A percentile compares a stretch with the other conserved stretches of the same genome.
Conservation (phyloP, 805 yeast genomes). For the Nakazawaea pomicola region DNA sequence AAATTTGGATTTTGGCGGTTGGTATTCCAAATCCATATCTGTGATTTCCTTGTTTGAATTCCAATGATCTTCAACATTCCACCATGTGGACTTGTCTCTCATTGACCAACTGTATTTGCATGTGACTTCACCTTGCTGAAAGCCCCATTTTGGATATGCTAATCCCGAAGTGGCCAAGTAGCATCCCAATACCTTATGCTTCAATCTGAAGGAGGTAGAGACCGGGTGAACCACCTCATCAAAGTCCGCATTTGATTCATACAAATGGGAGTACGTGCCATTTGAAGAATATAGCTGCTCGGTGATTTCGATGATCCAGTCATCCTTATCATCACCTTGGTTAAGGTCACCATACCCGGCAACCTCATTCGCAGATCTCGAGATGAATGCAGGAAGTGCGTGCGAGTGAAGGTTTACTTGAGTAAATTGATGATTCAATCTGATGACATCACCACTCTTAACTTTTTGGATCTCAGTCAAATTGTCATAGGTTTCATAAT, state of each 20-base stretch:
- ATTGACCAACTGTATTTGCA: constrained; percentile 50
- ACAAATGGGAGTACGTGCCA: constrained; percentile 17
- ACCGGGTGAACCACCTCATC: constrained; percentile 62
- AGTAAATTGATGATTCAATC: constrained; percentile 60
- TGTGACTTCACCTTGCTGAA: constrained; percentile 87
- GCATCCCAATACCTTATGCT: constrained; percentile 65
- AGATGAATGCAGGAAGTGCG: constrained; percentile 56
- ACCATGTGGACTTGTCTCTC: constrained; percentile 65
- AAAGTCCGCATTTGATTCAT: constrained; percentile 45
- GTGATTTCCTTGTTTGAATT: constrained; percentile 41
- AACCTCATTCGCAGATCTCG: constrained; percentile 52
- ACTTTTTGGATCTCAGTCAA: constrained; percentile 41
- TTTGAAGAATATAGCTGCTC: constrained; percentile 40
- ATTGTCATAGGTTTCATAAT: constrained; percentile 11
- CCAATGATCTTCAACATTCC: constrained; percentile 73
- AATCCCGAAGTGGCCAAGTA: constrained; percentile 82
- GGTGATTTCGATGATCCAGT: constrained; percentile 70
- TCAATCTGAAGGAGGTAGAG: constrained; percentile 76
- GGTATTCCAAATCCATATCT: constrained; percentile 22
- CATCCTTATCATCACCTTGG: constrained; percentile 67
- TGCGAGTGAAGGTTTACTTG: constrained; percentile 71
- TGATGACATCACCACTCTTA: constrained; percentile 53
- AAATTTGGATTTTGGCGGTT: constrained; percentile 49
- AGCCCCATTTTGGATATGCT: constrained; percentile 93
- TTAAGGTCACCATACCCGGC: constrained; percentile 67